These are phyloP conservation scores for Pseudogymnoascus sp. DNA, from an alignment of 2,329 filamentous ascomycete species.

Conservation along the genomic window DNA sequence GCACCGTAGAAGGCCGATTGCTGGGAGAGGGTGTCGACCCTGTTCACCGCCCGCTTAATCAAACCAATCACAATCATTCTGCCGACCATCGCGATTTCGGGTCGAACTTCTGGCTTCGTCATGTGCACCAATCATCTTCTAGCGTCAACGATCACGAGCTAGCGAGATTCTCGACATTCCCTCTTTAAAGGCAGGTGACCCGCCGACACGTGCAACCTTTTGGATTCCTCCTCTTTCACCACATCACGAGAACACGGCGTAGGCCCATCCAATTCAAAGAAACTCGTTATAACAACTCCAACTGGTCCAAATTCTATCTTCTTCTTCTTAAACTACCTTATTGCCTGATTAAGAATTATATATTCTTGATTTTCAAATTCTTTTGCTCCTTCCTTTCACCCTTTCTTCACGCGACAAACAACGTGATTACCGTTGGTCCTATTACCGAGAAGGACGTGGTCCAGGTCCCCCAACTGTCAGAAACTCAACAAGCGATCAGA, in stretches of 20 bases:
- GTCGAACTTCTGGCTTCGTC: not conserved
- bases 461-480: constrained; percentile 5
- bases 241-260: constrained; percentile 5
- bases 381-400: not conserved
- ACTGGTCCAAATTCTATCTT: not conserved
- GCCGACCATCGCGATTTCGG: not conserved
- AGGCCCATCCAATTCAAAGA: not conserved
- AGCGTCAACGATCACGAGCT: constrained; percentile 7
- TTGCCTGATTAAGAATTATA: constrained; percentile 6
- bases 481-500: constrained; percentile 2
- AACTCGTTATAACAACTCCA: not conserved
- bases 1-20: too few relatives aligned
- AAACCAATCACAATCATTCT: not conserved
- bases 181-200: constrained; percentile 8
- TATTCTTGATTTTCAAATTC: not conserved
- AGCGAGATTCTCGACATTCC: constrained; percentile 6
- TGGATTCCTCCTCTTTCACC: not conserved
- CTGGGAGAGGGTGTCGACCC: not conserved
- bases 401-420: not conserved
- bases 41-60: not conserved
- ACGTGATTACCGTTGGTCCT: constrained; percentile 5
- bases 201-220: constrained; percentile 4
- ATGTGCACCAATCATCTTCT: constrained; percentile 4
- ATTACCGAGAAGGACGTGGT: constrained; percentile 2
- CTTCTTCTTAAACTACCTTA: constrained; percentile 5